A percentile compares a stretch with the other conserved stretches of the same genome.
These are phyloP conservation scores for Russula brevipes DNA, from an alignment of 768 basidiomycete species.

Conservation along the genomic window DNA sequence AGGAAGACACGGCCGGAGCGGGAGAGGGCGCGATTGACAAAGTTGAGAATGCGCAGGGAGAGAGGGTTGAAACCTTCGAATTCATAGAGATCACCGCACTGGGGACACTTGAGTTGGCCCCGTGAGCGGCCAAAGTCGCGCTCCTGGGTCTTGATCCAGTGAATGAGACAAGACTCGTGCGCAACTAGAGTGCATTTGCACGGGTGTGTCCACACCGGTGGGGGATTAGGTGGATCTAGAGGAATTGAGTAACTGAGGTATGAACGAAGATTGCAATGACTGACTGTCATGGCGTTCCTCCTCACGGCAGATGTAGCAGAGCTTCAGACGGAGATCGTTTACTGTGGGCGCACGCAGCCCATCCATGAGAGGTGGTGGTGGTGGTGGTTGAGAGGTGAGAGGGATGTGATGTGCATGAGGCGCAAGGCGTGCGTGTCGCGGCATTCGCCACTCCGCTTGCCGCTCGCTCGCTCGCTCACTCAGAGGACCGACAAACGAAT, in stretches of 20 bases:
- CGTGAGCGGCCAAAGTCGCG: conserved; percentile 45
- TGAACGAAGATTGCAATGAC: neutral
- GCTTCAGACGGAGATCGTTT: conserved; percentile 50
- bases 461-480: too few relatives aligned
- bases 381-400: neutral
- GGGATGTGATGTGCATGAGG: too few relatives aligned
- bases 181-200: conserved; percentile 77
- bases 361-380: neutral
- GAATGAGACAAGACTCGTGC: conserved; percentile 71
- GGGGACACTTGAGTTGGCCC: conserved; percentile 76
- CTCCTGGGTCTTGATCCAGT: conserved; percentile 74
- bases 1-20: conserved; percentile 50
- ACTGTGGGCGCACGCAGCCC: conserved; percentile 29
- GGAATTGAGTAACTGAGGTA: neutral
- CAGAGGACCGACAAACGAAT: too few relatives aligned
- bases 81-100: conserved; percentile 64
- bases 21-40: conserved; percentile 47
- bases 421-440: neutral
- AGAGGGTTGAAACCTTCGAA: conserved; percentile 59
- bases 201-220: conserved; percentile 68
- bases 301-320: conserved; percentile 78
- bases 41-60: conserved; percentile 46
- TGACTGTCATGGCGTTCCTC: conserved; percentile 53
- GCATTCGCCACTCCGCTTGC: neutral
- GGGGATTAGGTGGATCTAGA: conserved; percentile 43